These are phyloP conservation scores for Claviceps cyperi DNA, from an alignment of 2,329 filamentous ascomycete genomes.

Conservation along the genomic window DNA sequence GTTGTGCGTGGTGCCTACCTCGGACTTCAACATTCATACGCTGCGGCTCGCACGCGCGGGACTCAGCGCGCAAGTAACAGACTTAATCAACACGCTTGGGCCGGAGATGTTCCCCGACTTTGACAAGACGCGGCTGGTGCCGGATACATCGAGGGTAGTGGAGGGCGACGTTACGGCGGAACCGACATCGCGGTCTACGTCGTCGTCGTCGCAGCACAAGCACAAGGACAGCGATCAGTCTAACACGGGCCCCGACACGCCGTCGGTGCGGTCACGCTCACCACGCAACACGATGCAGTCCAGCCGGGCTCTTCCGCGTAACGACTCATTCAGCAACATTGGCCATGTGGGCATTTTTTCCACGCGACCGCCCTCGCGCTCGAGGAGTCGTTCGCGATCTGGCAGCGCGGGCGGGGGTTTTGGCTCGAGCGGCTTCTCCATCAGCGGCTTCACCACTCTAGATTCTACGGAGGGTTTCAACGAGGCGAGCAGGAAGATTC, in stretches of 20 bases:
- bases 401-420: constrained; percentile 52
- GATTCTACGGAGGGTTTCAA: constrained; percentile 60
- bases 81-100: constrained; percentile 86
- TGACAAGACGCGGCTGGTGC: constrained; percentile 57
- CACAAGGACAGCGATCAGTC: constrained; percentile 37
- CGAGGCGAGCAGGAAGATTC: constrained; percentile 71
- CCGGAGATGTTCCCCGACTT: constrained; percentile 98
- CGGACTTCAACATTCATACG: constrained; percentile 68
- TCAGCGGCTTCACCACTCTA: constrained; percentile 55
- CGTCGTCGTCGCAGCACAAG: constrained; percentile 10
- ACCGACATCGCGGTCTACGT: not conserved
- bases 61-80: constrained; percentile 70
- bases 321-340: constrained; percentile 89
- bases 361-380: constrained; percentile 71
- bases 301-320: constrained; percentile 51
- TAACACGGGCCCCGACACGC: constrained; percentile 21
- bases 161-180: constrained; percentile 14
- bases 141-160: constrained; percentile 33
- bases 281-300: constrained; percentile 39
- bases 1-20: constrained; percentile 70
- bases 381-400: constrained; percentile 53
- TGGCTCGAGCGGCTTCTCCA: constrained; percentile 45
- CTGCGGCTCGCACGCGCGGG: constrained; percentile 58
- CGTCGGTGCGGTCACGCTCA: constrained; percentile 22
- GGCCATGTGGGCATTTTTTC: constrained; percentile 81